Evolutionary conservation across 73 alveolate species (phyloP).

Genomic region (Halteria grandinella): DNA sequence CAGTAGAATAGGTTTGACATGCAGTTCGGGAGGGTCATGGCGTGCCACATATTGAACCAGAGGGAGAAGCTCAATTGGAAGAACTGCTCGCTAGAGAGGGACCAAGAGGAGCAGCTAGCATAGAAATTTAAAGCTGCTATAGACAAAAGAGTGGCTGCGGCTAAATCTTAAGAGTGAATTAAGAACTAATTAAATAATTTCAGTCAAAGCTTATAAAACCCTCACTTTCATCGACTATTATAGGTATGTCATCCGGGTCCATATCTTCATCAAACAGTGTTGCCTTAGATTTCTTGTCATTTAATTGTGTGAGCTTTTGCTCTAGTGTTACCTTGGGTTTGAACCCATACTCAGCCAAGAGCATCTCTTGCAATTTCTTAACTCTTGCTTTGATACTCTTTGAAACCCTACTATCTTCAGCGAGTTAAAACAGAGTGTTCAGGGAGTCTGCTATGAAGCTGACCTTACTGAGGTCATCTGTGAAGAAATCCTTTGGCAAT

Average conservation of each 20-base stretch:
- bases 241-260: conserved; percentile 67
- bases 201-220: conserved; percentile 8
- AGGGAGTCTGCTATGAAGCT: conserved; percentile 47
- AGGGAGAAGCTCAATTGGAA: conserved; percentile 68
- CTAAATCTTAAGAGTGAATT: too few relatives aligned
- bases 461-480: conserved; percentile 30
- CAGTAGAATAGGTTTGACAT: too few relatives aligned
- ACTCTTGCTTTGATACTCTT: conserved; percentile 48
- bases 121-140: neutral
- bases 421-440: neutral
- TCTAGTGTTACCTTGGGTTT: neutral
- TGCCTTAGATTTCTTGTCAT: too few relatives aligned
- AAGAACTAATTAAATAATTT: too few relatives aligned
- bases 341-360: conserved; percentile 19
- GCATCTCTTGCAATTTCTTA: conserved; percentile 39
- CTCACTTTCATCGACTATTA: conserved; percentile 41
- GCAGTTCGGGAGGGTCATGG: conserved; percentile 55
- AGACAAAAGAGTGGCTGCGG: too few relatives aligned
- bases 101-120: conserved; percentile 16
- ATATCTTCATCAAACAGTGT: too few relatives aligned
- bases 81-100: conserved; percentile 27
- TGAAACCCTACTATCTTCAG: conserved; percentile 3
- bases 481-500: conserved; percentile 66
- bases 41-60: conserved; percentile 52
- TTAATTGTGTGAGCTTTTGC: neutral